A percentile compares a stretch with the other conserved stretches of the same genome.
These are phyloP conservation scores for Moesziomyces sp. DNA, from an alignment of 1,284 basidiomycete genomes.

Conservation along the genomic window DNA sequence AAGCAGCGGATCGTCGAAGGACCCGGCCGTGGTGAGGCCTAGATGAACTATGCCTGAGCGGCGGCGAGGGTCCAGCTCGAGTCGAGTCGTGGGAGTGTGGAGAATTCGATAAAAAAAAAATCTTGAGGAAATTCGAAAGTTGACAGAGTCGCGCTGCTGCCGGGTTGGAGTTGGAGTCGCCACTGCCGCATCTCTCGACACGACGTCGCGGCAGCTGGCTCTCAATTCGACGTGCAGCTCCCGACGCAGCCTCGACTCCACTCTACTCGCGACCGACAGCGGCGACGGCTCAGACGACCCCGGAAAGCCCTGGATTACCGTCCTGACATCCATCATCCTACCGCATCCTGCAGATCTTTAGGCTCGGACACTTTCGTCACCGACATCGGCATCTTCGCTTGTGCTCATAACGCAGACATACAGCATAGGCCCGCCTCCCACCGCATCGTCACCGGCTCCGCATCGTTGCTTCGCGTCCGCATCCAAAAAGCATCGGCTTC, in stretches of 20 bases:
- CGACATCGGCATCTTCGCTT: not conserved
- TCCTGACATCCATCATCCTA: conserved; percentile 1
- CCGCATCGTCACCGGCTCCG: not conserved
- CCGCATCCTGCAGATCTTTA: too few relatives aligned
- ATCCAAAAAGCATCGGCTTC: not conserved
- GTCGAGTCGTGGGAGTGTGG: conserved; percentile 3
- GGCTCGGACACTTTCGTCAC: too few relatives aligned
- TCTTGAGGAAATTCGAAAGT: conserved; percentile 1
- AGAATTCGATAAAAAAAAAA: conserved; percentile 41
- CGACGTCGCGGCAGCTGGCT: conserved; percentile 1
- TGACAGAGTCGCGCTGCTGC: not conserved
- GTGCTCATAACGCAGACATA: not conserved
- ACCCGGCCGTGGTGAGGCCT: too few relatives aligned
- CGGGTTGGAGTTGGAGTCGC: not conserved
- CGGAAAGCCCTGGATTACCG: not conserved
- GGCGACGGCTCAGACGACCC: conserved; percentile 20
- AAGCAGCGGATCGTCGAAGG: too few relatives aligned
- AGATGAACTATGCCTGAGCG: too few relatives aligned
- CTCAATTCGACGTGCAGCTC: conserved; percentile 36
- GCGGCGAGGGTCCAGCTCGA: too few relatives aligned
- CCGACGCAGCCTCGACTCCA: conserved; percentile 10
- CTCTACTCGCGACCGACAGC: not conserved
- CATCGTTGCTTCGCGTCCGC: not conserved
- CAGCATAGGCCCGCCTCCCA: not conserved
- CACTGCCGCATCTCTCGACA: conserved; percentile 4